Evolutionary conservation across 768 basidiomycete species (phyloP).

Genomic region (Trametes sanguinea): DNA sequence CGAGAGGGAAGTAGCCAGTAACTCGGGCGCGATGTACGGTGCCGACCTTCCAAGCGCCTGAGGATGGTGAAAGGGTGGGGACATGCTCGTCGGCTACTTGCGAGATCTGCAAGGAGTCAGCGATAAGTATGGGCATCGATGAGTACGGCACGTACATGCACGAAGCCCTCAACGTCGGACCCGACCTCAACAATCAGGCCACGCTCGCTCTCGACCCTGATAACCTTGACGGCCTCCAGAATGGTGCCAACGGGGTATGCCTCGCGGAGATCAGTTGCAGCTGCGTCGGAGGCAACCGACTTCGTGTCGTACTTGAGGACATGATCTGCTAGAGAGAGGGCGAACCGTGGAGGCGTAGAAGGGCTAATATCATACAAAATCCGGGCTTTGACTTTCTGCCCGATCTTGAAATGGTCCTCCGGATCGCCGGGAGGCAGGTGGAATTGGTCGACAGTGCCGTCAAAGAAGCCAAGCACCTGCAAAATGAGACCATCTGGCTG

Average conservation of each 20-base stretch:
- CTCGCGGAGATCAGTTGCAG: conserved; percentile 44
- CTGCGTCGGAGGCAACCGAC: conserved; percentile 24
- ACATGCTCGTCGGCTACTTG: conserved; percentile 90
- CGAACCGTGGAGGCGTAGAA: conserved; percentile 77
- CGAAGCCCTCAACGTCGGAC: conserved; percentile 71
- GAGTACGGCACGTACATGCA: conserved; percentile 64
- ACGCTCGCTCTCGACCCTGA: conserved; percentile 75
- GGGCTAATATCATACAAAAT: conserved; percentile 78
- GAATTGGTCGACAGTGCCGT: conserved; percentile 82
- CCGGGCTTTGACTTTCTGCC: conserved; percentile 79
- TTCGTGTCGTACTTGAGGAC: conserved; percentile 57
- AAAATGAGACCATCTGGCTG: conserved; percentile 77
- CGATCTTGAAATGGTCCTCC: conserved; percentile 54
- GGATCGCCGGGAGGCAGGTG: conserved; percentile 59
- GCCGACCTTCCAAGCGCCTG: conserved; percentile 79
- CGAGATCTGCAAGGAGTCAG: conserved; percentile 66
- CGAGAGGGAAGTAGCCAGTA: conserved; percentile 80
- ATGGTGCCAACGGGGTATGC: conserved; percentile 74
- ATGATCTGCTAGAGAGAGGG: conserved; percentile 75
- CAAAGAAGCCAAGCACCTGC: conserved; percentile 89
- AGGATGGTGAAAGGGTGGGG: conserved; percentile 66
- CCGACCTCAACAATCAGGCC: conserved; percentile 74
- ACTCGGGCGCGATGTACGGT: conserved; percentile 85
- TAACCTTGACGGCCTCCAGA: conserved; percentile 72
- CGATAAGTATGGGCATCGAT: neutral